These are phyloP conservation scores for Cystofilobasidium ferigula DNA, from an alignment of 768 basidiomycete species.

Conservation along the genomic window DNA sequence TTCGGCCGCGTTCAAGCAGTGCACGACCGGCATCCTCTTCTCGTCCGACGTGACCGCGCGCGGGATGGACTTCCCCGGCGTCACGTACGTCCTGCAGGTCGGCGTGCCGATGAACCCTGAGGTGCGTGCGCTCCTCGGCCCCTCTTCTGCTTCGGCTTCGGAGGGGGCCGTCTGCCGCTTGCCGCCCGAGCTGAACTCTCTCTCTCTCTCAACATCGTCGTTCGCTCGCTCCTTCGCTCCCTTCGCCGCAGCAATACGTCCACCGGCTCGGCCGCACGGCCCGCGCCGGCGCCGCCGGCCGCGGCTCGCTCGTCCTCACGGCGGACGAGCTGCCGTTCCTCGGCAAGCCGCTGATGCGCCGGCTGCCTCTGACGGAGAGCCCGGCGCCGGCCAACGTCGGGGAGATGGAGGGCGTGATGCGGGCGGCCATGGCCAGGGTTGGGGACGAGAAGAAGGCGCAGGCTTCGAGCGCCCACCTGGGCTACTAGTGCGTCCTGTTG, in stretches of 20 bases:
- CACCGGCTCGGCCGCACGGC: slow-evolving; percentile 43
- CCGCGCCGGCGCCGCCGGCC: slow-evolving; percentile 42
- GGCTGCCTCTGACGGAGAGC: slow-evolving; percentile 30
- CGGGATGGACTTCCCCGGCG: slow-evolving; percentile 59
- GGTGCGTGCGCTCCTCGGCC: background rate
- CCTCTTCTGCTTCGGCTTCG: background rate
- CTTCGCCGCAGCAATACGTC: slow-evolving; percentile 30
- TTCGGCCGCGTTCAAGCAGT: slow-evolving; percentile 13
- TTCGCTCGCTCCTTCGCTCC: background rate
- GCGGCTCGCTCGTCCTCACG: slow-evolving; percentile 50
- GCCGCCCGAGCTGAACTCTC: too few species aligned
- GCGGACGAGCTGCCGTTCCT: slow-evolving; percentile 48
- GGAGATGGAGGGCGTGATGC: slow-evolving; percentile 30
- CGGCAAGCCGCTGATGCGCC: slow-evolving; percentile 38
- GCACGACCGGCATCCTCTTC: slow-evolving; percentile 34
- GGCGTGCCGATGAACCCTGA: slow-evolving; percentile 34
- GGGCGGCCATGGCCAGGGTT: background rate
- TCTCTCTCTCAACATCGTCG: too few species aligned
- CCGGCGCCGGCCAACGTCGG: slow-evolving; percentile 35
- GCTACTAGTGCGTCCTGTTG: background rate
- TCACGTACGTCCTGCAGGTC: slow-evolving; percentile 48
- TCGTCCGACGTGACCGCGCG: slow-evolving; percentile 44
- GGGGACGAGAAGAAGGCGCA: slow-evolving; percentile 1
- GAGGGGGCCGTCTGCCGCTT: too few species aligned
- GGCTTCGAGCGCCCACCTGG: slow-evolving; percentile 1